phyloP scores from a whole-genome alignment of 129 eudicot species.

The Flaveria robusta region DNA sequence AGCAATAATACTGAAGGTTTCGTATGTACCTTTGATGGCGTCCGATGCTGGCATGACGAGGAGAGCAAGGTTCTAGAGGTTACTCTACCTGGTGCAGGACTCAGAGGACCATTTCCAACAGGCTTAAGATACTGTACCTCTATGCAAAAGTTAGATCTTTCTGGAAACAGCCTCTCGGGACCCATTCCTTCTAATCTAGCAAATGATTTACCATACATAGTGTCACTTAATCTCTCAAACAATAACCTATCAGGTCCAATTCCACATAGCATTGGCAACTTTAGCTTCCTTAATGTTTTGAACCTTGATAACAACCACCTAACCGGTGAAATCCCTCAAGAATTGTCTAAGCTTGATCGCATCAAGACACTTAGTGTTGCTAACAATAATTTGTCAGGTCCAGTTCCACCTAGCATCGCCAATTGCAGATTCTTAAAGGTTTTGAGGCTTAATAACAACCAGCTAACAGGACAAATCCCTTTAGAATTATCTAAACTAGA shows the following conservation, averaged over 20 bases:
- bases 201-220: not conserved
- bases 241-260: slow-evolving; percentile 41
- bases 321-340: slow-evolving; percentile 37
- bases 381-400: not conserved
- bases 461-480: slow-evolving; percentile 41
- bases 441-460: slow-evolving; percentile 38
- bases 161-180: slow-evolving; percentile 38
- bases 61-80: slow-evolving; percentile 30
- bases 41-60: slow-evolving; percentile 37
- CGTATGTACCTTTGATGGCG: slow-evolving; percentile 28
- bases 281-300: slow-evolving; percentile 28
- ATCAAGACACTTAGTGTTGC: slow-evolving; percentile 13
- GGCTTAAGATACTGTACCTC: slow-evolving; percentile 33
- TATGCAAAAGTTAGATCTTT: slow-evolving; percentile 35
- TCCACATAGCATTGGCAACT: slow-evolving; percentile 33
- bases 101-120: slow-evolving; percentile 42
- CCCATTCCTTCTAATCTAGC: slow-evolving; percentile 37
- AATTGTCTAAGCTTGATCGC: slow-evolving; percentile 29
- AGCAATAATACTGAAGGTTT: slow-evolving; percentile 11
- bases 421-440: slow-evolving; percentile 30
- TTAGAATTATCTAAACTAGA: slow-evolving; percentile 17
- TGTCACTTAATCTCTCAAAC: slow-evolving; percentile 38
- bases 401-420: slow-evolving; percentile 6
- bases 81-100: slow-evolving; percentile 25
- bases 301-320: slow-evolving; percentile 38